A percentile compares a stretch with the other conserved stretches of the same genome.
These are phyloP conservation scores for Sphaerosporella brunnea DNA, from an alignment of 495 filamentous ascomycete genomes.

Conservation along the genomic window DNA sequence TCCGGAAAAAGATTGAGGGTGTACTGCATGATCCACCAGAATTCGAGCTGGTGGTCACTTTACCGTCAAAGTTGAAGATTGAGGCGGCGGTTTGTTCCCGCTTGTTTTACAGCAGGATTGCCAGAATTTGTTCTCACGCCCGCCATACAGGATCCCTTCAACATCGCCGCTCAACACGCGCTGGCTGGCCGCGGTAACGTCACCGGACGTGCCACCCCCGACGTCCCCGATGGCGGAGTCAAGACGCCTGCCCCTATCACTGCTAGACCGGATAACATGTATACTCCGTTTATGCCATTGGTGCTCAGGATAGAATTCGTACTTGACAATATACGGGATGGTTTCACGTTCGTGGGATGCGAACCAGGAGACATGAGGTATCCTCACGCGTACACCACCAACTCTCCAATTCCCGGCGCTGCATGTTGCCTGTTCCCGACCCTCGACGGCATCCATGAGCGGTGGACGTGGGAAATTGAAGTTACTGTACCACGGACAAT, in stretches of 20 bases:
- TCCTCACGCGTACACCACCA: conserved; percentile 80
- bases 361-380: conserved; percentile 61
- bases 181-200: conserved; percentile 12
- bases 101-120: conserved; percentile 4
- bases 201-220: conserved; percentile 12
- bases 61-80: conserved; percentile 51
- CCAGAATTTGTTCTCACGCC: background rate
- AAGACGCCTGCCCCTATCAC: conserved; percentile 21
- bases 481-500: conserved; percentile 71
- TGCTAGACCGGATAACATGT: conserved; percentile 9
- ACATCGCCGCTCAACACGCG: conserved; percentile 16
- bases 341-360: conserved; percentile 75
- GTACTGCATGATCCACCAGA: conserved; percentile 41
- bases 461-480: conserved; percentile 72
- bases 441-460: conserved; percentile 59
- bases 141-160: conserved; percentile 20
- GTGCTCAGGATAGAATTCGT: conserved; percentile 53
- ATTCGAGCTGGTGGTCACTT: conserved; percentile 41
- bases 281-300: conserved; percentile 37
- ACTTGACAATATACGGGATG: conserved; percentile 57
- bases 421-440: conserved; percentile 82
- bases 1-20: conserved; percentile 45
- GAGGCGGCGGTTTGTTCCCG: conserved; percentile 40
- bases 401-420: conserved; percentile 54
- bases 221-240: conserved; percentile 23